Evolutionary conservation across 805 yeast genomes (phyloP).

Genomic region (Ogataea philodendri): DNA sequence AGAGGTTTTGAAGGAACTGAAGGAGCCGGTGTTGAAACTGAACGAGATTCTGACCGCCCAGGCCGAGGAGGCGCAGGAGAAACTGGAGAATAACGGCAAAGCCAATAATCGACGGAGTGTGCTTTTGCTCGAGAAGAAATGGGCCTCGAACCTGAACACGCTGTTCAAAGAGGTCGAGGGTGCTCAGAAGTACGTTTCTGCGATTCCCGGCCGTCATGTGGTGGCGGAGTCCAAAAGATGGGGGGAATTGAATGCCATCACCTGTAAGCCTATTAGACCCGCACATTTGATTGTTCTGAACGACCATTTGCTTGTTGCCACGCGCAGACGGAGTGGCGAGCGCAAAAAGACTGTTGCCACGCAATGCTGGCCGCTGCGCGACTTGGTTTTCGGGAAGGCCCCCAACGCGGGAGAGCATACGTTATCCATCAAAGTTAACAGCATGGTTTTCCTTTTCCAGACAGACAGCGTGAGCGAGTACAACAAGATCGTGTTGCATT

Average conservation of each 20-base stretch:
- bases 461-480: constrained; percentile 61
- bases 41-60: constrained; percentile 53
- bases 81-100: constrained; percentile 4
- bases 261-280: constrained; percentile 75
- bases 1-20: constrained; percentile 58
- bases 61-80: constrained; percentile 30
- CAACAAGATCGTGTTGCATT: constrained; percentile 50
- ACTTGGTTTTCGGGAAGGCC: constrained; percentile 48
- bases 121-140: constrained; percentile 69
- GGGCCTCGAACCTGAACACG: constrained; percentile 71
- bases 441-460: constrained; percentile 50
- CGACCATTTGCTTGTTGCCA: constrained; percentile 74
- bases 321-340: constrained; percentile 46
- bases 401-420: constrained; percentile 20
- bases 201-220: constrained; percentile 77
- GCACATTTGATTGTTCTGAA: constrained; percentile 75
- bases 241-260: constrained; percentile 82
- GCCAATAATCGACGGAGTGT: constrained; percentile 66
- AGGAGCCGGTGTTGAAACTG: constrained; percentile 58
- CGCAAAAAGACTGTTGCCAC: constrained; percentile 52
- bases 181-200: constrained; percentile 76
- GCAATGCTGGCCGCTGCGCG: constrained; percentile 75
- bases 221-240: constrained; percentile 78
- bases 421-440: constrained; percentile 19
- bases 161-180: constrained; percentile 85